Conservation (phyloP, 306 rosid species). For the Dryas alaskensis region DNA sequence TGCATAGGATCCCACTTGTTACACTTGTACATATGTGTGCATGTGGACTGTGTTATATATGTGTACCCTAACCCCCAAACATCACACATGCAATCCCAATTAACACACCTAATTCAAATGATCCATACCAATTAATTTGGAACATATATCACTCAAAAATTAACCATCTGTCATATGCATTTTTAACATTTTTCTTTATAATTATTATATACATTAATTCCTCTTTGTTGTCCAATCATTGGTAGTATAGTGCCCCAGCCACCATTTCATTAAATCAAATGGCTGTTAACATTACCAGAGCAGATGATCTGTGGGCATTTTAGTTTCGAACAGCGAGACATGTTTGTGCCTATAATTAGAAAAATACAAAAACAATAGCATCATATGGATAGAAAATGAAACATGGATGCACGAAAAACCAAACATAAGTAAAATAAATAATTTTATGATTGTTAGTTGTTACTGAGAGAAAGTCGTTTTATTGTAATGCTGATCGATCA, state of each 20-base stretch:
- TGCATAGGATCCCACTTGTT: constrained; percentile 2
- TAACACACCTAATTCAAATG: background rate
- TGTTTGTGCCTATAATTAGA: no score
- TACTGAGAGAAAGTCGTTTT: background rate
- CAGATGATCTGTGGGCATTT: background rate
- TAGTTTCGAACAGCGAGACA: background rate
- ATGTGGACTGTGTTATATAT: background rate
- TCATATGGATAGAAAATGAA: no score
- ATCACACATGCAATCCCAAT: constrained; percentile 5
- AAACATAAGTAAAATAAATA: no score
- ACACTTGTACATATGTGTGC: background rate
- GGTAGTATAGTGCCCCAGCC: no score
- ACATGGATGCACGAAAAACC: no score
- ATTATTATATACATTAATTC: background rate
- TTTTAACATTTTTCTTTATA: background rate
- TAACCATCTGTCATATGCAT: background rate
- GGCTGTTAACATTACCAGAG: background rate
- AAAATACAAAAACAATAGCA: no score
- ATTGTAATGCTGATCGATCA: background rate
- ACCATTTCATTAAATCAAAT: background rate
- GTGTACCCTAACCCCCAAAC: constrained; percentile 11
- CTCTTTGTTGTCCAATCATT: no score
- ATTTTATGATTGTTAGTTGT: background rate
- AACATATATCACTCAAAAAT: background rate
- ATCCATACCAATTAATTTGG: background rate